Evolutionary conservation across 257 asterid genomes (phyloP), one percentile per base, ranked within the genome.

Genomic region (Ehretia macrophylla): DNA sequence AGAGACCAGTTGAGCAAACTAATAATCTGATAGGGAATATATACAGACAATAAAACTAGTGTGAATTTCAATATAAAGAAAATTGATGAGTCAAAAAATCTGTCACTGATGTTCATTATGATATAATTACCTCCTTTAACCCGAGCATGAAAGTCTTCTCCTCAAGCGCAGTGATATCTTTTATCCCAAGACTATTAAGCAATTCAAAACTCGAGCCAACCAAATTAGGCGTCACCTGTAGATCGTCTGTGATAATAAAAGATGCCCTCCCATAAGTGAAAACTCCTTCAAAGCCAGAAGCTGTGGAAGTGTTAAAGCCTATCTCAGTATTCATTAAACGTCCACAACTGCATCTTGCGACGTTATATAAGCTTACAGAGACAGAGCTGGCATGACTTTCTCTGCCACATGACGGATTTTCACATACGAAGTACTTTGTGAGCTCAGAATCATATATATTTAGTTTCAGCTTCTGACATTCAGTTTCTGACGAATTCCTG

Each of bases 101-200:
- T 27, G n/a, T 27, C 6, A 27, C 3, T 1, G 35, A 27, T 1
- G 35, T 1, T 42, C n/a, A n/a, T 42, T 42, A 10, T 10, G 8
- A 42, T 3, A 4, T 8, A 27, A 48, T 42, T 0, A 21, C 62
- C 62, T 55, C 68, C 56, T 64, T 45, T n/a, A 51, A 51, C 17
- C 67, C 58, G 10, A 62, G 1, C 5, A 32, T 19, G 21, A 32
- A 47, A 18, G 50, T 51, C 8, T 1, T 32, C 9, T 14, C 37
- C 51, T 62, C 47, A 0, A 22, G 17, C 14, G 16, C 67, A 37
- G 23, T 16, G 0, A 13, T 17, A 40, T 51, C 38, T 3, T 10
- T 35, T 8, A 62, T 19, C 5, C 65, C 65, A 19, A 50, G 8
- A 51, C n/a, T 35, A 0, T 9, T 19, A 18, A 51, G 35, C 14